phyloP scores from a whole-genome alignment of 495 filamentous ascomycete genomes.

The Podospora fimiseda region DNA sequence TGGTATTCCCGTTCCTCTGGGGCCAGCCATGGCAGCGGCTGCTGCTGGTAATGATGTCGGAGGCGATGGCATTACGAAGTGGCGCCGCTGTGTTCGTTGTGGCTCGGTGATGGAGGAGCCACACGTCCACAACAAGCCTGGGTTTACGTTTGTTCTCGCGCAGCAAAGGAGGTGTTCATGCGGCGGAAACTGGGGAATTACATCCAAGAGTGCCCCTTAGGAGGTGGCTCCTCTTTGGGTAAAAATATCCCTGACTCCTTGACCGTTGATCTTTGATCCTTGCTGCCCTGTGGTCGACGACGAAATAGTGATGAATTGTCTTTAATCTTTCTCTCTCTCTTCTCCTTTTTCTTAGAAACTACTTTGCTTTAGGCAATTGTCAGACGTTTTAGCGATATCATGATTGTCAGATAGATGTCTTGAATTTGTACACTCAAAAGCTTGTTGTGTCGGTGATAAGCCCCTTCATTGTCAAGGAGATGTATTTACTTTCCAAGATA shows the following conservation, averaged over 20 bases:
- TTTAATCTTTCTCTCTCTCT: too few species aligned
- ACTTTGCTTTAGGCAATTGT: too few species aligned
- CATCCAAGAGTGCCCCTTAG: constrained; percentile 19
- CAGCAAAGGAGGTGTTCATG: constrained; percentile 50
- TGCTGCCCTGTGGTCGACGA: too few species aligned
- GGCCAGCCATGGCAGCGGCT: background rate
- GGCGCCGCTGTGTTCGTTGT: constrained; percentile 56
- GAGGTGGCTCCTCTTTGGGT: background rate
- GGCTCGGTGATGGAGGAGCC: constrained; percentile 57
- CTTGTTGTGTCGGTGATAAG: too few species aligned
- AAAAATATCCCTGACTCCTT: background rate
- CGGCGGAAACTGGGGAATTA: constrained; percentile 42
- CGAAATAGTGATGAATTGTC: too few species aligned
- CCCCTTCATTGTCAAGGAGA: too few species aligned
- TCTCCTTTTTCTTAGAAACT: too few species aligned
- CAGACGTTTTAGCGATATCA: too few species aligned
- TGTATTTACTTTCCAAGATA: too few species aligned
- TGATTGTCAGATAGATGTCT: too few species aligned
- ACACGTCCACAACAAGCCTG: constrained; percentile 31
- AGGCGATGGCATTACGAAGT: constrained; percentile 20
- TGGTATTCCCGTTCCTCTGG: background rate
- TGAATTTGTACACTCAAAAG: too few species aligned
- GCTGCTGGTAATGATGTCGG: background rate
- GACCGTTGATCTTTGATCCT: too few species aligned
- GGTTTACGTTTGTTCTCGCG: constrained; percentile 44